phyloP scores from a whole-genome alignment of 169 alveolate genomes.

The Condylostoma magnum region DNA sequence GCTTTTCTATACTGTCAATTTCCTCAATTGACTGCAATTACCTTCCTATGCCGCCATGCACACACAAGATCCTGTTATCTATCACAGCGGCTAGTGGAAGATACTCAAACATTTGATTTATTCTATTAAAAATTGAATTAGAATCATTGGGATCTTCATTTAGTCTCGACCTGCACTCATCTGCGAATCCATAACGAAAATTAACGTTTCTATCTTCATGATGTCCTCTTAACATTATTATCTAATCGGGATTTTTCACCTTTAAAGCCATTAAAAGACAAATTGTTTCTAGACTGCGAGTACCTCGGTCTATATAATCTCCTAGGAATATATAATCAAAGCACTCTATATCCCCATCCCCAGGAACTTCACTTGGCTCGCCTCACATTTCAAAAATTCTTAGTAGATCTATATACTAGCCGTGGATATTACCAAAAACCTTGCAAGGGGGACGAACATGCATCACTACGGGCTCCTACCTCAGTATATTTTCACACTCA shows the following conservation, averaged over 20 bases:
- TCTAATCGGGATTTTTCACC: conserved; percentile 91
- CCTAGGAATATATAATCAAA: conserved; percentile 97
- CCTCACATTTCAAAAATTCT: conserved; percentile 82
- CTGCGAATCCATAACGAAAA: conserved; percentile 98
- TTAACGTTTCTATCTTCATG: conserved; percentile 98
- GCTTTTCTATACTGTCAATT: conserved; percentile 15
- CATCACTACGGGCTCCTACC: conserved; percentile 1
- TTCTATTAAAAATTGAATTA: conserved; percentile 91
- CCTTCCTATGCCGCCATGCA: conserved; percentile 98
- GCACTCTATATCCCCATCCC: conserved; percentile 94
- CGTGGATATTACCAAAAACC: conserved; percentile 98
- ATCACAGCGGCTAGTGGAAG: conserved; percentile 98
- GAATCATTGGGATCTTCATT: conserved; percentile 95
- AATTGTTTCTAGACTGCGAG: conserved; percentile 90
- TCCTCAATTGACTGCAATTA: not conserved
- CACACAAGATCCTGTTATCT: conserved; percentile 95
- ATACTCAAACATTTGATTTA: conserved; percentile 96
- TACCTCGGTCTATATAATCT: conserved; percentile 98
- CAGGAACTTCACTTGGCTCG: conserved; percentile 17
- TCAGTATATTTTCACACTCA: not conserved
- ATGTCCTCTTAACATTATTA: conserved; percentile 97
- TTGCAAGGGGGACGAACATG: conserved; percentile 16
- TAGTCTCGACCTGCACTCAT: conserved; percentile 95
- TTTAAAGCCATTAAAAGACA: conserved; percentile 95
- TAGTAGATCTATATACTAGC: conserved; percentile 97